phyloP scores from a whole-genome alignment of 2,329 filamentous ascomycete species.

The Xylaria digitata region DNA sequence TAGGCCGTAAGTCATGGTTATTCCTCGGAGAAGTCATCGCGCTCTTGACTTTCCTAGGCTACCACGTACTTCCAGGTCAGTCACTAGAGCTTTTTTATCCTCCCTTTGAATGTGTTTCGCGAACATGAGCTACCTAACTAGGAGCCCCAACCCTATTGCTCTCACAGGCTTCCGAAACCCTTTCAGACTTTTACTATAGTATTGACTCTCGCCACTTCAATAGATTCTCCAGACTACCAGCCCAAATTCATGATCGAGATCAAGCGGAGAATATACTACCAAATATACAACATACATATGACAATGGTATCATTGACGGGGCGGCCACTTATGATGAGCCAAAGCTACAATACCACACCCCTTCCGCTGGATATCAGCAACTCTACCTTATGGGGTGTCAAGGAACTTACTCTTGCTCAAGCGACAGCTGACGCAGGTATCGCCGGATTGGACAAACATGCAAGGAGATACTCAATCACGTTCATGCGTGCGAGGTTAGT shows the following conservation, averaged over 20 bases:
- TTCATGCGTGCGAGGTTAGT: conserved; percentile 46
- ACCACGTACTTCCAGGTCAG: conserved; percentile 55
- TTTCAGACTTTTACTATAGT: too few species aligned
- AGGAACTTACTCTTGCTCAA: conserved; percentile 42
- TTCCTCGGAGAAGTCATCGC: conserved; percentile 44
- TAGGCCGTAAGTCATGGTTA: conserved; percentile 47
- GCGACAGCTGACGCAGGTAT: conserved; percentile 49
- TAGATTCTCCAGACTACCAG: conserved; percentile 37
- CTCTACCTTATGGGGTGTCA: conserved; percentile 51
- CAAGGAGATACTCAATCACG: conserved; percentile 49
- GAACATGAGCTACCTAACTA: too few species aligned
- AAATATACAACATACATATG: conserved; percentile 53
- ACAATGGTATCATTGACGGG: conserved; percentile 56
- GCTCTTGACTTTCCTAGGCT: conserved; percentile 60
- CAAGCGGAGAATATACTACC: conserved; percentile 49
- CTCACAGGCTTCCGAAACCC: too few species aligned
- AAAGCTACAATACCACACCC: conserved; percentile 53
- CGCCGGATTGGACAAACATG: conserved; percentile 54
- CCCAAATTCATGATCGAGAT: conserved; percentile 44
- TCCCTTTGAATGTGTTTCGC: too few species aligned
- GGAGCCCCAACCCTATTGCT: too few species aligned
- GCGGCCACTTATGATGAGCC: conserved; percentile 54
- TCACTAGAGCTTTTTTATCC: too few species aligned
- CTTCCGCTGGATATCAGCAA: conserved; percentile 55
- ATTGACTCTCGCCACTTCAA: too few species aligned